Evolutionary conservation across 2,329 filamentous ascomycete species (phyloP).

Genomic region (Zopfia rhizophila): DNA sequence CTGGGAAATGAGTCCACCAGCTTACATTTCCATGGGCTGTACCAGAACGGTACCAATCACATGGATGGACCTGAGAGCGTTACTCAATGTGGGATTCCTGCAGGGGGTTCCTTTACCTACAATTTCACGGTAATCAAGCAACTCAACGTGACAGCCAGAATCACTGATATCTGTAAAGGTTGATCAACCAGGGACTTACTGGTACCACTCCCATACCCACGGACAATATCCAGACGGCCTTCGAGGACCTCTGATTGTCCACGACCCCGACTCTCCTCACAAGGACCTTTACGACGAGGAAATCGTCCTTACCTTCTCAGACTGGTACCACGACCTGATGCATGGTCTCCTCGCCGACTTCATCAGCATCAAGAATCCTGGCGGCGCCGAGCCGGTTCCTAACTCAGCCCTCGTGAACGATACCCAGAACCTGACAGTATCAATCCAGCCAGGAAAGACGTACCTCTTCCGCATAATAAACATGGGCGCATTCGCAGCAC

Average conservation of each 20-base stretch:
- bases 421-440: slow-evolving; percentile 57
- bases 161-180: slow-evolving; percentile 52
- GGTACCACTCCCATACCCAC: slow-evolving; percentile 74
- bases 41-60: slow-evolving; percentile 77
- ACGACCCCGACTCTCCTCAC: slow-evolving; percentile 66
- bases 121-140: slow-evolving; percentile 66
- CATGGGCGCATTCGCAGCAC: slow-evolving; percentile 75
- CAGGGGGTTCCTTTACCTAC: slow-evolving; percentile 72
- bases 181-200: slow-evolving; percentile 65
- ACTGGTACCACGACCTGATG: slow-evolving; percentile 75
- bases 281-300: slow-evolving; percentile 68
- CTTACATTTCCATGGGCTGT: slow-evolving; percentile 82
- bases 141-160: slow-evolving; percentile 1
- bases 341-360: slow-evolving; percentile 51
- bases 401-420: slow-evolving; percentile 74
- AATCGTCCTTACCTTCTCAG: slow-evolving; percentile 73
- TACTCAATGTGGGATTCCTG: slow-evolving; percentile 67
- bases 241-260: slow-evolving; percentile 73
- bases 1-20: slow-evolving; percentile 71
- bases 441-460: slow-evolving; percentile 62
- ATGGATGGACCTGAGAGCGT: slow-evolving; percentile 79
- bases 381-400: slow-evolving; percentile 72
- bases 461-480: slow-evolving; percentile 77
- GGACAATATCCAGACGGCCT: slow-evolving; percentile 75
- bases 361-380: slow-evolving; percentile 65